Conservation (phyloP, 495 filamentous ascomycete species). For the Parachaetomium inaequale region DNA sequence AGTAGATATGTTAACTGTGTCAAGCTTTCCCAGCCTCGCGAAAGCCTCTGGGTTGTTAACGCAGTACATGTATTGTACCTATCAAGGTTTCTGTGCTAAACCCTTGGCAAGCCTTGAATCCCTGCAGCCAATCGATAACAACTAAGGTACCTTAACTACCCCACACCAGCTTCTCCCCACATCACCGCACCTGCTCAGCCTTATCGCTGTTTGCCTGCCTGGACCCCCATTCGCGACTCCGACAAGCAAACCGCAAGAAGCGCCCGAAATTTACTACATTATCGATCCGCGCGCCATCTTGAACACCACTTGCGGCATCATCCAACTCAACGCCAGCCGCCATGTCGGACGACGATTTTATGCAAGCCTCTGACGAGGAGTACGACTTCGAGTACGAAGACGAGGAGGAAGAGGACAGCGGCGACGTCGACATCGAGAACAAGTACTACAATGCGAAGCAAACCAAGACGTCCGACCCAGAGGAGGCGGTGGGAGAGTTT, state of each 20-base stretch:
- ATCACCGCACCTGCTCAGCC: conserved; percentile 7
- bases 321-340: background rate
- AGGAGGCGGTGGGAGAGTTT: conserved; percentile 89
- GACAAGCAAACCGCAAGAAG: background rate
- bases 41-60: background rate
- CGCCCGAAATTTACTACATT: background rate
- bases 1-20: background rate
- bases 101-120: background rate
- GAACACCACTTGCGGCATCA: too few relatives aligned
- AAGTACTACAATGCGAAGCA: conserved; percentile 99
- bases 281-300: too few relatives aligned
- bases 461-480: conserved; percentile 79
- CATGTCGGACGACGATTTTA: conserved; percentile 98
- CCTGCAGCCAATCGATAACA: conserved; percentile 23
- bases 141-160: too few relatives aligned
- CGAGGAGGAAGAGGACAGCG: conserved; percentile 82
- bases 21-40: background rate
- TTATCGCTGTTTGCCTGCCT: conserved; percentile 14
- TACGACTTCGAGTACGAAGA: conserved; percentile 97
- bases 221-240: background rate
- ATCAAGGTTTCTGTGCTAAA: background rate
- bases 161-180: conserved; percentile 24
- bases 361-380: conserved; percentile 96
- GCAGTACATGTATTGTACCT: background rate
- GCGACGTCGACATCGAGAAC: conserved; percentile 94